A percentile compares a stretch with the other conserved stretches of the same genome.
Evolutionary conservation across 2,329 filamentous ascomycete genomes (phyloP).

Genomic region (Chaetomiaceae sp.): DNA sequence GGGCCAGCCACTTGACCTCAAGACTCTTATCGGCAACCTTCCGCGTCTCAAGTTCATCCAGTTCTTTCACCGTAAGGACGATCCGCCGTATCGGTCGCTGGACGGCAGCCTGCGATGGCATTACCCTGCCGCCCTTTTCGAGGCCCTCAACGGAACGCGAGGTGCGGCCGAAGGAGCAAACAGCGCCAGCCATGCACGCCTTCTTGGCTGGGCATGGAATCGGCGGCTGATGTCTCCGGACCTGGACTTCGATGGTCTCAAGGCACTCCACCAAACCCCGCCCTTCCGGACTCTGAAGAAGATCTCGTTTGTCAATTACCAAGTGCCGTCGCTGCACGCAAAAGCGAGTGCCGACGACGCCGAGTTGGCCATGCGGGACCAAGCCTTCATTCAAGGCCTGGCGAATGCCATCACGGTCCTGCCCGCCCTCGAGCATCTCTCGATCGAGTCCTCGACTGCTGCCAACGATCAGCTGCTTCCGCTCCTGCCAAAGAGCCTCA

Average conservation of each 20-base stretch:
- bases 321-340: conserved; percentile 47
- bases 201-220: conserved; percentile 56
- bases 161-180: conserved; percentile 38
- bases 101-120: conserved; percentile 60
- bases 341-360: conserved; percentile 39
- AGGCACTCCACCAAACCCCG: conserved; percentile 48
- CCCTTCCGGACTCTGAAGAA: conserved; percentile 54
- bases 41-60: conserved; percentile 66
- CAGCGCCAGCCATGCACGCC: conserved; percentile 1
- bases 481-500: conserved; percentile 61
- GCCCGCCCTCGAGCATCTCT: conserved; percentile 60
- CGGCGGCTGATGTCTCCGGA: conserved; percentile 46
- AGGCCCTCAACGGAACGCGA: conserved; percentile 51
- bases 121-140: conserved; percentile 63
- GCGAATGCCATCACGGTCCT: conserved; percentile 51
- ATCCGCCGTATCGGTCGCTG: conserved; percentile 59
- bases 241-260: conserved; percentile 46
- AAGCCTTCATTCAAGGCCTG: conserved; percentile 32
- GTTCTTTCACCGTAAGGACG: conserved; percentile 66
- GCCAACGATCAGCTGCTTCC: conserved; percentile 66
- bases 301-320: conserved; percentile 60
- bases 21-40: conserved; percentile 56
- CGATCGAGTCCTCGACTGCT: conserved; percentile 70
- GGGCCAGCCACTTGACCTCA: conserved; percentile 42
- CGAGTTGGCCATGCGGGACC: conserved; percentile 37